Percentiles rank a stretch among this genome's conserved stretches.
Evolutionary conservation across 179 eudicot genomes (phyloP).

Genomic region (Drosera spatulata): DNA sequence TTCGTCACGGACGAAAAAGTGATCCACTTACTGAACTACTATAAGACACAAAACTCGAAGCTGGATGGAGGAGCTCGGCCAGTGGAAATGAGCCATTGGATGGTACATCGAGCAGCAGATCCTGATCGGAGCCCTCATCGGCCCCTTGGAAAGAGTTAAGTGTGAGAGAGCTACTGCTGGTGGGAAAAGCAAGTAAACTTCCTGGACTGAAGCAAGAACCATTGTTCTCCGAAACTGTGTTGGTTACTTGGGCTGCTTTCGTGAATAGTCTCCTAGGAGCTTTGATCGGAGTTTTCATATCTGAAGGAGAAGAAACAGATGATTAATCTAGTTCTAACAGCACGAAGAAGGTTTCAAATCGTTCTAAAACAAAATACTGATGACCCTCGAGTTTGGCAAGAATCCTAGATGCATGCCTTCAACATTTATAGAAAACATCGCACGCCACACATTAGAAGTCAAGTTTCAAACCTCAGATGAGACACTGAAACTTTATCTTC

Average conservation of each 20-base stretch:
- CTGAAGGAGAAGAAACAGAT: constrained; percentile 21
- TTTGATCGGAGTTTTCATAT: constrained; percentile 40
- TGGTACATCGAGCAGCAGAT: constrained; percentile 72
- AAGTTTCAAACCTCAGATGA: no score
- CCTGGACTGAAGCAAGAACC: constrained; percentile 43
- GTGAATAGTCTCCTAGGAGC: constrained; percentile 36
- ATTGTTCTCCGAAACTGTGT: constrained; percentile 35
- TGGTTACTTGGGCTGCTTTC: constrained; percentile 32
- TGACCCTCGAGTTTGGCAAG: no score
- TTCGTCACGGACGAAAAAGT: constrained; percentile 29
- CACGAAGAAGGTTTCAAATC: neutral
- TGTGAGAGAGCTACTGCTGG: constrained; percentile 36
- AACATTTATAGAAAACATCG: no score
- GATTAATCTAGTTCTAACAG: neutral
- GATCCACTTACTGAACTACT: constrained; percentile 50
- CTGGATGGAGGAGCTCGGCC: constrained; percentile 79
- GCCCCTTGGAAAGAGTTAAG: constrained; percentile 38
- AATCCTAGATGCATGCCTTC: no score
- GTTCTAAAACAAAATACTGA: no score
- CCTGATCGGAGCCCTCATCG: constrained; percentile 68
- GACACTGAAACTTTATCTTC: no score
- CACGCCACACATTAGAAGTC: no score
- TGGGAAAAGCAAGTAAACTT: constrained; percentile 44
- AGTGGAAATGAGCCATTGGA: constrained; percentile 65
- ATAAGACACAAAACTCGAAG: constrained; percentile 43